These are phyloP conservation scores for Talaromyces sp. DNA, from an alignment of 2,329 filamentous ascomycete genomes.

Conservation along the genomic window DNA sequence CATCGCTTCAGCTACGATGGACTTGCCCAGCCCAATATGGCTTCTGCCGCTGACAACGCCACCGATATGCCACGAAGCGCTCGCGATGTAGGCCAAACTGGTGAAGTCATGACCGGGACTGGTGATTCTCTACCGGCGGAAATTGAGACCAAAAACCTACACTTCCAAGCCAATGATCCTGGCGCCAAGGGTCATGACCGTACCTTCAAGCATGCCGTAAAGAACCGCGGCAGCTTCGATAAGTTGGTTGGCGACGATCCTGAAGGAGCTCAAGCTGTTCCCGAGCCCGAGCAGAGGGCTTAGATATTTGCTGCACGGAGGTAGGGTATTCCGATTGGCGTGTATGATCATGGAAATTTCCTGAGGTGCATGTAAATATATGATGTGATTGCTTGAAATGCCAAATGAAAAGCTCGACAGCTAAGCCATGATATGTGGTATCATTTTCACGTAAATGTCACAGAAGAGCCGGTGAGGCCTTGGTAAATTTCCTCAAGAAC, in stretches of 20 bases:
- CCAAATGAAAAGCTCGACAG: neutral
- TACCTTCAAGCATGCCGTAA: constrained; percentile 37
- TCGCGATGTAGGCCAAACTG: constrained; percentile 32
- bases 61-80: constrained; percentile 45
- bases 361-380: neutral
- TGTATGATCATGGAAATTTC: neutral
- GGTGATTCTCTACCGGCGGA: constrained; percentile 38
- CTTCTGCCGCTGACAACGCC: constrained; percentile 48
- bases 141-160: constrained; percentile 39
- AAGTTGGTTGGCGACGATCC: constrained; percentile 36
- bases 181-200: constrained; percentile 37
- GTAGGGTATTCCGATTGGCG: neutral
- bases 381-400: neutral
- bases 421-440: neutral
- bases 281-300: constrained; percentile 21
- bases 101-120: constrained; percentile 41
- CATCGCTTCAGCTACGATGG: constrained; percentile 54
- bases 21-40: constrained; percentile 25
- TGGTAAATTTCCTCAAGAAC: constrained; percentile 76
- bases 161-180: constrained; percentile 31
- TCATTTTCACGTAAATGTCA: constrained; percentile 54
- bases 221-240: constrained; percentile 38
- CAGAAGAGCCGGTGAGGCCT: constrained; percentile 68
- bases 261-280: constrained; percentile 28
- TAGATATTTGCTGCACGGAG: neutral